Base-by-base conservation (phyloP, 495 filamentous ascomycete genomes). In the Coniosporium apollinis region DNA sequence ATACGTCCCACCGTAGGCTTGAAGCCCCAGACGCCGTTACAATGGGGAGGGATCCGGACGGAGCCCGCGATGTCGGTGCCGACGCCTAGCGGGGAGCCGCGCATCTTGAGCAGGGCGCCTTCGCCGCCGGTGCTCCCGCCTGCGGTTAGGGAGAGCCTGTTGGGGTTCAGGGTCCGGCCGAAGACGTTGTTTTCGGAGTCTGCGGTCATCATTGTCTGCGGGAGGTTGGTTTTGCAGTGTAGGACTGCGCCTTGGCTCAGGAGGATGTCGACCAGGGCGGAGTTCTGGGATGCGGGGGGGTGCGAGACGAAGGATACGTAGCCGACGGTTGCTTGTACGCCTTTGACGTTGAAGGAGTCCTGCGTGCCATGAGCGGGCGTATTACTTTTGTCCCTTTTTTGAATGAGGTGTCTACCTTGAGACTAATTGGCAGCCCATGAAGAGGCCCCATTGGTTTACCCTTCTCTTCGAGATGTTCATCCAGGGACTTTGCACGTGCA, bases 121-220 rank as follows among this genome's bases (percentile, higher is more conserved):
- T 76, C 72, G 21, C 70, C 70, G 0, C 72, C 72, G 1, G 65
- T 67, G 30, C 64, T 70, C 4, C 76, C 77, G 1, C 77, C 77
- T 17, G 72, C 67, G 30, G 76, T 69, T 0, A 74, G 60, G 9
- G 43, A 40, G 18, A 44, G 62, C 46, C 78, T 74, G 20, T 59
- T 48, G 0, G 78, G 77, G 49, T 86, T 82, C 10, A 74, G 52
- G 0, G 69, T 73, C 4, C 69, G 58, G 5, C 76, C 76, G 37
- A 79, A 71, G 19, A 82, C 51, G 45, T 80, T 77, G 50, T 78
- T 81, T 14, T 37, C 33, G 17, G 43, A 38, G 13, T 55, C 52
- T 11, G 28, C 33, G 30, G 36, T 25, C 61, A 75, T 65, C 33
- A 72, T 51, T 1, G 60, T 61, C 41, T 75, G 69, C 3, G 72